Evolutionary conservation across 495 filamentous ascomycete species (phyloP).

Genomic region (Penicillium coprophilum): DNA sequence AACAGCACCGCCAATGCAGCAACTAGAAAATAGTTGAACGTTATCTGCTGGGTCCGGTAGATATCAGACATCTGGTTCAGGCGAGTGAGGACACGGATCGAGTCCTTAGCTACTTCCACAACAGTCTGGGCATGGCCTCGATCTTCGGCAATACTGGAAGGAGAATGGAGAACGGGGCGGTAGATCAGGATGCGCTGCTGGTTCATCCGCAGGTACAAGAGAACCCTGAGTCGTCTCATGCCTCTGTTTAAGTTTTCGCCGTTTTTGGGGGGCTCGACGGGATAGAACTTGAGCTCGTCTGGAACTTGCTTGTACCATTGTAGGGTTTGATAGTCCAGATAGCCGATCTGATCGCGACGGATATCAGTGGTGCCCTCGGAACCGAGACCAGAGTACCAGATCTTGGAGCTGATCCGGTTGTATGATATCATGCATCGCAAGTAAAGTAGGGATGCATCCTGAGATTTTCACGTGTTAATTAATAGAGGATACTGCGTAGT

Average conservation of each 20-base stretch:
- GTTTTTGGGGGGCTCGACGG: conserved; percentile 46
- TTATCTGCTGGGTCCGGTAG: conserved; percentile 75
- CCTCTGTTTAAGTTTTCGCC: conserved; percentile 46
- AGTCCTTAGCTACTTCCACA: conserved; percentile 77
- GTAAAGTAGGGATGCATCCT: conserved; percentile 68
- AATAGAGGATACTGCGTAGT: background rate
- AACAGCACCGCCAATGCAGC: conserved; percentile 79
- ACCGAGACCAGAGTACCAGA: conserved; percentile 64
- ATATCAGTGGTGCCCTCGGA: conserved; percentile 53
- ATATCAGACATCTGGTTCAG: conserved; percentile 79
- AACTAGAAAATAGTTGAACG: conserved; percentile 85
- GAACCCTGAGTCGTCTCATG: conserved; percentile 51
- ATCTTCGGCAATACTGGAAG: conserved; percentile 72
- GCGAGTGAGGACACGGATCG: conserved; percentile 68
- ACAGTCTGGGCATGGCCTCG: conserved; percentile 65
- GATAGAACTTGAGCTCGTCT: conserved; percentile 59
- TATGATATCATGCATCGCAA: conserved; percentile 77
- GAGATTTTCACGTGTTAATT: conserved; percentile 3
- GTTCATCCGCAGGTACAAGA: conserved; percentile 69
- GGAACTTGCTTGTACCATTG: conserved; percentile 72
- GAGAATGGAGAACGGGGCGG: conserved; percentile 75
- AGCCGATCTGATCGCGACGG: conserved; percentile 65
- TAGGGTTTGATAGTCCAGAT: conserved; percentile 72
- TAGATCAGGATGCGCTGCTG: conserved; percentile 83
- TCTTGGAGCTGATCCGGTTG: conserved; percentile 70